phyloP scores from a whole-genome alignment of 2,329 filamentous ascomycete species.

The Dryadomyces quercus-mongolicae region DNA sequence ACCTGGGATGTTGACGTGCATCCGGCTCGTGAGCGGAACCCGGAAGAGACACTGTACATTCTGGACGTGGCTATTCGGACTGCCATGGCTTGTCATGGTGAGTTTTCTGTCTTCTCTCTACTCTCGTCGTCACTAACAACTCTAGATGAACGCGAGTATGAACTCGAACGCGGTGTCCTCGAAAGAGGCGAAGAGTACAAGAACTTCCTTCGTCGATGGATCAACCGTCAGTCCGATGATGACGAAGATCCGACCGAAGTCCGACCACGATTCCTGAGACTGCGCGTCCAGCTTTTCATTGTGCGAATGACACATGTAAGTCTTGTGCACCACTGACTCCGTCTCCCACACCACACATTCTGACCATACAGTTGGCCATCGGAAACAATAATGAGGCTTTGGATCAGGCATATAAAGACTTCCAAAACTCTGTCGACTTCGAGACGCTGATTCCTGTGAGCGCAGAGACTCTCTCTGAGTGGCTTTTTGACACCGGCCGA shows the following conservation, averaged over 20 bases:
- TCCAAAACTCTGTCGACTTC: slow-evolving; percentile 37
- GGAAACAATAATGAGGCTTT: background rate
- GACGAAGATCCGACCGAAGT: slow-evolving; percentile 10
- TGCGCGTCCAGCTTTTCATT: slow-evolving; percentile 52
- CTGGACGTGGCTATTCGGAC: slow-evolving; percentile 2
- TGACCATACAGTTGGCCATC: background rate
- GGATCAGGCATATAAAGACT: slow-evolving; percentile 34
- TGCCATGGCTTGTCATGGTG: slow-evolving; percentile 46
- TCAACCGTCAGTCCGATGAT: slow-evolving; percentile 16
- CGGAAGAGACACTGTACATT: background rate
- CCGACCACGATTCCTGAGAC: slow-evolving; percentile 16
- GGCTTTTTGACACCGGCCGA: slow-evolving; percentile 62
- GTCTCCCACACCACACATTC: background rate
- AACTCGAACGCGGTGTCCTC: slow-evolving; percentile 47
- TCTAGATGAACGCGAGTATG: slow-evolving; percentile 38
- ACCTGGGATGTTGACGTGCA: background rate
- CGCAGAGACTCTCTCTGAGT: slow-evolving; percentile 51
- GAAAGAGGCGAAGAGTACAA: slow-evolving; percentile 48
- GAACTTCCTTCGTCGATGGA: slow-evolving; percentile 19
- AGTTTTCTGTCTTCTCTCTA: slow-evolving; percentile 1
- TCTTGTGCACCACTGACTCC: background rate
- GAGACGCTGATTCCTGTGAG: slow-evolving; percentile 17
- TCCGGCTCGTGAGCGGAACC: background rate
- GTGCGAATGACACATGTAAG: slow-evolving; percentile 53
- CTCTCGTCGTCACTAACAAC: background rate